Base-by-base conservation (phyloP, 805 yeast species). In the Candida chilensis region DNA sequence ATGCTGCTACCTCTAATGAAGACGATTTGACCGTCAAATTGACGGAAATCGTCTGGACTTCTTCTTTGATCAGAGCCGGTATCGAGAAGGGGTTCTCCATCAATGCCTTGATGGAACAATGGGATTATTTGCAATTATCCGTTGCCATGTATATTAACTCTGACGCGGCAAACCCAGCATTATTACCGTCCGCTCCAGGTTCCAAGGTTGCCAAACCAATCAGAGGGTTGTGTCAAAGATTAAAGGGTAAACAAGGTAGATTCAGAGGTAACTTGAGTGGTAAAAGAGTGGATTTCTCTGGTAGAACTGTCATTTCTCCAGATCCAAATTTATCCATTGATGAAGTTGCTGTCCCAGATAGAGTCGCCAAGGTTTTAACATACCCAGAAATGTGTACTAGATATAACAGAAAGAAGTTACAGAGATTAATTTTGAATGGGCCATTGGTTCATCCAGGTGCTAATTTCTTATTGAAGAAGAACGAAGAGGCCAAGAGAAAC, bases 211-310 rank as follows among this genome's bases (percentile, higher is more conserved):
- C 85, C 17, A 76, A 77, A 44, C 92, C 92, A 6, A 92, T 92
- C 37, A 67, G 97, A 48, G 99, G 96, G 4, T 77, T 92, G 40
- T 92, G 98, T 54, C 99, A 92, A 63, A 75, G 99, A 50, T 67
- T 92, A 40, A 92, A 92, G 60, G 99, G 99, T 54, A 92, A 92
- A 44, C 97, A 92, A 60, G 99, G 99, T 48, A 80, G 99, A 52
- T 94, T 92, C 63, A 74, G 99, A 67, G 99, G 99, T 42, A 92
- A 92, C 50, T 62, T 92, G 44, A 87, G 96, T 1, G 99, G 99
- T 57, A 92, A 92, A 57, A 83, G 99, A 65, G 99, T 92, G 16
- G 99, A 92, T 57, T 92, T 92, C 51, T 87, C 96, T 0, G 98
- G 94, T 30, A 76, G 99, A 64, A 92, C 98, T 0, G 99, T 92